Evolutionary conservation across 139 green algal species (phyloP).

Genomic region (Chlorella sp.): DNA sequence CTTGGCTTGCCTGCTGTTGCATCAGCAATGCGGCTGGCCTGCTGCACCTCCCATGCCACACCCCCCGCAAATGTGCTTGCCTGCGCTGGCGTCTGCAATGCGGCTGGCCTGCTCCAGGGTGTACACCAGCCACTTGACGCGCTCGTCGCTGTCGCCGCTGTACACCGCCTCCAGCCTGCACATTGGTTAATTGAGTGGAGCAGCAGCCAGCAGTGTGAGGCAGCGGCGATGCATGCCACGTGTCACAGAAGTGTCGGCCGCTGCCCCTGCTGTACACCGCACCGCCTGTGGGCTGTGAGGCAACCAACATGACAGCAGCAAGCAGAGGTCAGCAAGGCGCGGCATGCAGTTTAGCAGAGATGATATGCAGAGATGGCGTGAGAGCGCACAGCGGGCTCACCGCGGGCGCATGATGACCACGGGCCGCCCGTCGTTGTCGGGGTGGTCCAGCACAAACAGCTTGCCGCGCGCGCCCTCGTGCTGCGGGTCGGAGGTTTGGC

Average conservation of each 20-base stretch:
- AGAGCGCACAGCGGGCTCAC: too few relatives aligned
- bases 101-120: constrained; percentile 71
- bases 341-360: too few relatives aligned
- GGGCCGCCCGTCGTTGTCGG: constrained; percentile 69
- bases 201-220: neutral
- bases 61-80: neutral
- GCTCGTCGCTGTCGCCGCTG: constrained; percentile 36
- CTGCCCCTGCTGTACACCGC: too few relatives aligned
- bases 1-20: neutral
- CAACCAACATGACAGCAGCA: neutral
- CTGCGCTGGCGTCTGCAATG: constrained; percentile 55
- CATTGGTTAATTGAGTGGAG: neutral
- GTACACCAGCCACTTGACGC: constrained; percentile 84
- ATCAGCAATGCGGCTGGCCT: neutral
- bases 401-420: constrained; percentile 83
- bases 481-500: neutral
- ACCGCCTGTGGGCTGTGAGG: neutral
- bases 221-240: neutral
- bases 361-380: too few relatives aligned
- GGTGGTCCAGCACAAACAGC: constrained; percentile 60
- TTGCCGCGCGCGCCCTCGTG: constrained; percentile 72
- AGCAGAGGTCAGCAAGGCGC: neutral
- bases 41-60: neutral
- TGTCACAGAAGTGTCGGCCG: neutral
- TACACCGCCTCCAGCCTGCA: constrained; percentile 20